Conservation (phyloP, 2,329 filamentous ascomycete genomes). For the Alternaria solani region DNA sequence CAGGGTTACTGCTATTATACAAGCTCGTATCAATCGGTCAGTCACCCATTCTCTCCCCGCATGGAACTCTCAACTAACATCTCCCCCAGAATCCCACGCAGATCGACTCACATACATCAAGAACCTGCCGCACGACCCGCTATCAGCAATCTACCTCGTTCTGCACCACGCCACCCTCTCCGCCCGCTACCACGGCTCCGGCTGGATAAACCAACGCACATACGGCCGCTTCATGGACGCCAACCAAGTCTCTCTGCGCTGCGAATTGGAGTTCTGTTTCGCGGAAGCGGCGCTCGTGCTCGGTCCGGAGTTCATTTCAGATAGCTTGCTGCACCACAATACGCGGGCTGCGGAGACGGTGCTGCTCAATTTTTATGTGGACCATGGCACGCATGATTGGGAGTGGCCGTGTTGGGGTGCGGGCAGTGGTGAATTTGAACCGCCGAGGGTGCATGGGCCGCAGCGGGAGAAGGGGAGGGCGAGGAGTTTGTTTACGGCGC, state of each 20-base stretch:
- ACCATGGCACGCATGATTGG: constrained; percentile 39
- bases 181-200: constrained; percentile 43
- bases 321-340: constrained; percentile 27
- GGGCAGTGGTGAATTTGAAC: constrained; percentile 31
- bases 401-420: constrained; percentile 29
- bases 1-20: constrained; percentile 40
- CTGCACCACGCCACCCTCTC: constrained; percentile 39
- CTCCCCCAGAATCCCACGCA: constrained; percentile 17
- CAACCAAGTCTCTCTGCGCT: constrained; percentile 38
- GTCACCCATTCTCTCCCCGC: neutral
- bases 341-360: constrained; percentile 24
- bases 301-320: constrained; percentile 37
- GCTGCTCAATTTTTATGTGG: constrained; percentile 42
- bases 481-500: constrained; percentile 31
- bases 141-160: constrained; percentile 39
- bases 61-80: constrained; percentile 5
- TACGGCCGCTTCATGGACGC: constrained; percentile 43
- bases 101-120: constrained; percentile 32
- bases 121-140: constrained; percentile 32
- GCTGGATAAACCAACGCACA: constrained; percentile 42
- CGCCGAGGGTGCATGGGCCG: constrained; percentile 41
- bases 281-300: constrained; percentile 36
- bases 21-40: constrained; percentile 29
- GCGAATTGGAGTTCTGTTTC: constrained; percentile 43
- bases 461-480: constrained; percentile 16